Evolutionary conservation across 441 rosid species (phyloP).

Genomic region (Biscutella laevigata): DNA sequence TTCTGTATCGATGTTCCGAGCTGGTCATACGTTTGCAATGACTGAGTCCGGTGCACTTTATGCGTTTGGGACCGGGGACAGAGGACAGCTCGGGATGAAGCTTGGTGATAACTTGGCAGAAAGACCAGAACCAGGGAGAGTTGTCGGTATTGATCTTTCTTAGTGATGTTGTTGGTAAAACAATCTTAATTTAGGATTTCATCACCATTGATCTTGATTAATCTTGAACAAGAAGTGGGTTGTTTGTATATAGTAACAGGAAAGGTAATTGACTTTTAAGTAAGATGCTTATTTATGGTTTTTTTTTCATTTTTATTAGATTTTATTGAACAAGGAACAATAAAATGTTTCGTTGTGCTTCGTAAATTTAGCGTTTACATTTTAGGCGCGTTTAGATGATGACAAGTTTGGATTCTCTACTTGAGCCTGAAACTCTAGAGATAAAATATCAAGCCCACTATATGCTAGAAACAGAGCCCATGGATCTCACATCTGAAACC

Average conservation of each 20-base stretch:
- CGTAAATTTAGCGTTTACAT: neutral
- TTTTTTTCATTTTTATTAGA: slow-evolving; percentile 11
- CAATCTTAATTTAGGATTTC: neutral
- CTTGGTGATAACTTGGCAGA: slow-evolving; percentile 49
- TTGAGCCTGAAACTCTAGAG: neutral
- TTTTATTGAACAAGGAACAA: neutral
- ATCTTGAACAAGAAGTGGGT: slow-evolving; percentile 3
- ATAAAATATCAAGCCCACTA: neutral
- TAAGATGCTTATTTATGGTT: neutral
- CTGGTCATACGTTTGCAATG: slow-evolving; percentile 79
- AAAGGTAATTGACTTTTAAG: slow-evolving; percentile 14
- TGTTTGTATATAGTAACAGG: slow-evolving; percentile 37
- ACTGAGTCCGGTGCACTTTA: slow-evolving; percentile 69
- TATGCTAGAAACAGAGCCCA: no score
- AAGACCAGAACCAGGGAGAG: slow-evolving; percentile 57
- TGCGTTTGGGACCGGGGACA: slow-evolving; percentile 80
- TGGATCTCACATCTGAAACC: slow-evolving; percentile 3
- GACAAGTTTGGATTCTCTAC: neutral
- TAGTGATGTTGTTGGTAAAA: slow-evolving; percentile 12
- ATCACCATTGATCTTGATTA: slow-evolving; percentile 5
- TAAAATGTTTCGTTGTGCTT: neutral
- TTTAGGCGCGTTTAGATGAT: neutral
- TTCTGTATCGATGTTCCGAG: slow-evolving; percentile 39
- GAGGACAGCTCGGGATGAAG: slow-evolving; percentile 78
- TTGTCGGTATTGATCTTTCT: slow-evolving; percentile 50